Evolutionary conservation across 805 yeast species (phyloP), one percentile per base, ranked within the genome.

Genomic region (Candida pseudoglaebosa): DNA sequence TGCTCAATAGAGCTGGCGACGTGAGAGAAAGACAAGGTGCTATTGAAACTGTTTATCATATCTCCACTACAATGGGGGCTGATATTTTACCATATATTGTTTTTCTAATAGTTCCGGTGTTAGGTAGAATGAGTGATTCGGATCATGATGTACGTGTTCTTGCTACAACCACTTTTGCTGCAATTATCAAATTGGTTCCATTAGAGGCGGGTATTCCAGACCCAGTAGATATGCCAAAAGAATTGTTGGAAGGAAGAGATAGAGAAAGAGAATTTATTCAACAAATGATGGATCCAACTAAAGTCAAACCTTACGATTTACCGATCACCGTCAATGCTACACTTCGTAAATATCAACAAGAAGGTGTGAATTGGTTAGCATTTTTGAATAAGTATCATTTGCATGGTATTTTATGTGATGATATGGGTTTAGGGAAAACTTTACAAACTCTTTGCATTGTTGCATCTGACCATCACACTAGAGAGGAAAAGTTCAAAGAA

Each of bases 371-470:
- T 58, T 93, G 99, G 99, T 71, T 93, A 38, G 96, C 96, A 6
- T 93, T 93, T 56, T 73, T 93, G 53, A 93, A 93, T 65, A 86
- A 86, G 53, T 93, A 93, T 57, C 96, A 91, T 59, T 68, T 93
- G 38, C 99, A 93, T 65, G 99, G 99, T 38, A 91, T 93, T 53
- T 70, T 93, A 35, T 93, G 99, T 78, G 99, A 93, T 59, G 99
- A 93, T 78, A 93, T 93, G 99, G 99, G 99, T 5, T 72, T 93
- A 21, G 99, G 99, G 37, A 93, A 93, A 59, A 93, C 99, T 0
- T 71, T 93, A 43, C 99, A 93, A 62, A 90, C 99, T 0, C 90
- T 93, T 54, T 93, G 99, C 64, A 91, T 95, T 48, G 89, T 93
- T 38, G 86, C 99, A 0, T 87, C 97, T 56, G 99, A 93, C 54